Evolutionary conservation across 2,329 filamentous ascomycete species (phyloP).

Genomic region (Leptographium lundbergii): DNA sequence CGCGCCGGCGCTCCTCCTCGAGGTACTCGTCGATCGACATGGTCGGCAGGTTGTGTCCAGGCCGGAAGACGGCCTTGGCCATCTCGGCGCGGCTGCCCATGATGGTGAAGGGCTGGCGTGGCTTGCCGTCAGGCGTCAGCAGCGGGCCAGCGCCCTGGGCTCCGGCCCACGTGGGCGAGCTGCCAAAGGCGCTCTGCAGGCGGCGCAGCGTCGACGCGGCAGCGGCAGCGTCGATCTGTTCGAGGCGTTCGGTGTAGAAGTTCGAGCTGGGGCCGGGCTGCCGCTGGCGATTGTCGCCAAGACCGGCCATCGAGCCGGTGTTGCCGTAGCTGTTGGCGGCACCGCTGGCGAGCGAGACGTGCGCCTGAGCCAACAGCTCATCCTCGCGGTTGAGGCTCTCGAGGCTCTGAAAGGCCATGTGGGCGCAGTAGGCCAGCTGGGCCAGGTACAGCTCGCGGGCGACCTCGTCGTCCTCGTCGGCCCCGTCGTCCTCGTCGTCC

Average conservation of each 20-base stretch:
- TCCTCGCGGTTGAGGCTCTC: constrained; percentile 77
- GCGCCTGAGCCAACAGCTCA: constrained; percentile 67
- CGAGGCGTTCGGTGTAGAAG: constrained; percentile 60
- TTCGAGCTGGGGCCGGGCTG: constrained; percentile 18
- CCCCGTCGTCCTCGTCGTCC: constrained; percentile 15
- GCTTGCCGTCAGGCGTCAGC: constrained; percentile 66
- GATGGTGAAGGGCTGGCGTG: constrained; percentile 82
- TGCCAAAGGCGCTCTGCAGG: constrained; percentile 32
- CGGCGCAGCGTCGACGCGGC: constrained; percentile 33
- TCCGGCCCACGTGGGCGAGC: constrained; percentile 1
- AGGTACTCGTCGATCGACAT: constrained; percentile 98
- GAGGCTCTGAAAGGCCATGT: constrained; percentile 75
- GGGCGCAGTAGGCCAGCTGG: constrained; percentile 57
- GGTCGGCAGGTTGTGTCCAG: constrained; percentile 86
- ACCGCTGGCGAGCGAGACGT: constrained; percentile 43
- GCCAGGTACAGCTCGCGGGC: constrained; percentile 68
- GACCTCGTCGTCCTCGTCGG: constrained; percentile 68
- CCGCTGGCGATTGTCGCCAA: constrained; percentile 15
- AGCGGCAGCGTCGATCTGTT: constrained; percentile 23
- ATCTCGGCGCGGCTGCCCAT: constrained; percentile 65
- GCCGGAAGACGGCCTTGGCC: constrained; percentile 69
- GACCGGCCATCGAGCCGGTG: constrained; percentile 22
- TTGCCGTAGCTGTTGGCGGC: constrained; percentile 30
- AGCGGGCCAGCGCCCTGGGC: constrained; percentile 46
- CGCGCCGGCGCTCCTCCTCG: constrained; percentile 73